Base-by-base conservation (phyloP, 2,329 filamentous ascomycete genomes). In the Madurella mycetomatis region DNA sequence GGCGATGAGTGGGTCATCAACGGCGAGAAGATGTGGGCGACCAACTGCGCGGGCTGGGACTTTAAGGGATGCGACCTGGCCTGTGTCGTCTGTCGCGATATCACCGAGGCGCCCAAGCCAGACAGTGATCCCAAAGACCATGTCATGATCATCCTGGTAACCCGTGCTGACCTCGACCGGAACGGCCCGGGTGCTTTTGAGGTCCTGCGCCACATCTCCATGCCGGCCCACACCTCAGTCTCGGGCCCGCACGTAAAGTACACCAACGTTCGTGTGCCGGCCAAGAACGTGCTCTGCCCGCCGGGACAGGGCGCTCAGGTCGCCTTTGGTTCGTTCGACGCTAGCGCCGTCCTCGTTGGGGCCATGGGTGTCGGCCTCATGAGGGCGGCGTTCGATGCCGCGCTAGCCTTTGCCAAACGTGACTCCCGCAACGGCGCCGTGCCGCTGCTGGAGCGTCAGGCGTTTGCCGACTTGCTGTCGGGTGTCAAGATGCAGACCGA, bases 11-110 rank as follows among this genome's bases (percentile, higher is more conserved):
- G 76, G 74, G 62, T 81, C 2, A 60, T 82, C 25, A 76, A 75
- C 60, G 79, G 79, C 2, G 79, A 82, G 59, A 81, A 82, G 73
- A 72, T 80, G 40, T 82, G 79, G 79, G 76, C 79, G 11, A 80
- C 78, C 1, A 82, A 81, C 61, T 72, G 70, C 49, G 73, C 70
- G 0, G 79, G 79, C 13, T 82, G 77, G 78, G 79, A 82, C 54
- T 70, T 72, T 41, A 67, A 69, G 49, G 79, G 79, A 9, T 76
- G 77, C 1, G 76, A 81, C 41, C 66, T 83, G 1, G 70, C 74
- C 51, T 81, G 77, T 56, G 70, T 82, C 7, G 74, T 80, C 4
- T 81, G 77, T 62, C 75, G 78, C 12, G 67, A 74, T 41, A 55
- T 65, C 9, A 66, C 64, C 1, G 53, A 59, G 9, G n/a, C 61